Base-by-base conservation (phyloP, 1,284 basidiomycete genomes). In the Entoloma clypeatum region DNA sequence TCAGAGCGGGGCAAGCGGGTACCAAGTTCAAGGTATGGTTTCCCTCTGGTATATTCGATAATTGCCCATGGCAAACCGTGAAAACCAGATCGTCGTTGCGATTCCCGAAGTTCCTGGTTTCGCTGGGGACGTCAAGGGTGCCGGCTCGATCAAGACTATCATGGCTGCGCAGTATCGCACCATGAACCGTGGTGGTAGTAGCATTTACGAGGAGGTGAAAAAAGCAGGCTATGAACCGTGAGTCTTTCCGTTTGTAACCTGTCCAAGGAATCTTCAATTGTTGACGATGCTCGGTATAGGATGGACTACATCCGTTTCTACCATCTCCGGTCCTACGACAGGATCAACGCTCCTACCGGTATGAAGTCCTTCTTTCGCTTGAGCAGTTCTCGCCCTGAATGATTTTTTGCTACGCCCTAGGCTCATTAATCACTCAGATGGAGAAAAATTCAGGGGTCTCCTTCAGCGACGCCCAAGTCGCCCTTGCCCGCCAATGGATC, bases 241-340 rank as follows among this genome's bases (percentile, higher is more conserved):
- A 58, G 84, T 71, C 0, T 25, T 25, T 22, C 29, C n/a, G 18
- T 8, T 35, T 18, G 27, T 40, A 9, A 17, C 13, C 25, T 10
- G 16, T 30, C 16, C 3, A n/a, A 38, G 11, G 26, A 4, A 11
- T 9, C 10, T 7, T 13, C 19, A 13, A n/a, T 36, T 27, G 28
- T 16, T 2, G 5, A 7, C 31, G 41, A 44, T 37, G 41, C 43
- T 28, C 19, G 51, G 19, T 49, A 47, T 50, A 91, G 89, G 30
- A 60, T 72, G 59, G 82, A 86, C 48, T 90, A 85, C 60, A 86
- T 90, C 51, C 75, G 84, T 13, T 91, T 95, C 73, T 96, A 88
- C 66, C 91, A 96, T 62, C 71, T 97, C 23, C 77, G 93, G 28
- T 72, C 83, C 2, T 96, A 94, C 60, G 94, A 97, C 59, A 75